Percentiles rank a stretch among this genome's conserved stretches.
phyloP scores from a whole-genome alignment of 208 protist genomes.

The Leptomonas pyrrhocoris region DNA sequence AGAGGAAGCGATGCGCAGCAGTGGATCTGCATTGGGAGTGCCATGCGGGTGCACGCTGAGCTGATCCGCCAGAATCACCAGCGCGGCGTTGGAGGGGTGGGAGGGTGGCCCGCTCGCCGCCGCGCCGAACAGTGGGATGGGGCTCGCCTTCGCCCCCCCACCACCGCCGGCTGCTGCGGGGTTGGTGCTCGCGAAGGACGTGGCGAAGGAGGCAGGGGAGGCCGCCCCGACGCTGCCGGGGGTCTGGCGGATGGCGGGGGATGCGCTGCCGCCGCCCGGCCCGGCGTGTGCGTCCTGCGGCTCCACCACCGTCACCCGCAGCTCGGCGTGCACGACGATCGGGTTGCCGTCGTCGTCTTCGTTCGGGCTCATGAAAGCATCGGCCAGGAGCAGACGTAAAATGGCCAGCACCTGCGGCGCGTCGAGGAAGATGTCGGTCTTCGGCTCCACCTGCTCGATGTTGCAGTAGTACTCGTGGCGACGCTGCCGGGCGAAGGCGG shows the following conservation, averaged over 20 bases:
- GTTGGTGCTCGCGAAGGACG: no score
- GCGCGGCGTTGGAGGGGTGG: constrained; percentile 8
- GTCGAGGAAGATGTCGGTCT: constrained; percentile 78
- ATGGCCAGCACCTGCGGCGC: constrained; percentile 56
- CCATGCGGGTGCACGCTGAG: neutral
- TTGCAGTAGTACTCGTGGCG: constrained; percentile 59
- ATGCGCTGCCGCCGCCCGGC: neutral
- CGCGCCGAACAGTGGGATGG: neutral
- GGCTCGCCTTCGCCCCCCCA: neutral
- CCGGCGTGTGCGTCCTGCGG: constrained; percentile 30
- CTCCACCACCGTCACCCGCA: constrained; percentile 54
- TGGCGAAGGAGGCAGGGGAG: neutral
- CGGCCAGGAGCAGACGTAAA: constrained; percentile 48
- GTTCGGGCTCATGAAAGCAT: constrained; percentile 32
- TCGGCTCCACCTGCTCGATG: constrained; percentile 54
- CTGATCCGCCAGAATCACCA: neutral
- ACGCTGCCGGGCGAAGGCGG: constrained; percentile 24
- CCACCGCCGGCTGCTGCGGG: neutral
- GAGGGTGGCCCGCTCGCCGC: neutral
- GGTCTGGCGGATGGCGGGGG: constrained; percentile 1
- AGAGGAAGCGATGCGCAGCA: neutral
- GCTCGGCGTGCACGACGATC: constrained; percentile 37
- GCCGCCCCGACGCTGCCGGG: neutral
- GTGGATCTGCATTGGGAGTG: neutral
- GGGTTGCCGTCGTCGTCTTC: constrained; percentile 18